These are phyloP conservation scores for Hypoxylon sp. DNA, from an alignment of 2,329 filamentous ascomycete species.

Conservation along the genomic window DNA sequence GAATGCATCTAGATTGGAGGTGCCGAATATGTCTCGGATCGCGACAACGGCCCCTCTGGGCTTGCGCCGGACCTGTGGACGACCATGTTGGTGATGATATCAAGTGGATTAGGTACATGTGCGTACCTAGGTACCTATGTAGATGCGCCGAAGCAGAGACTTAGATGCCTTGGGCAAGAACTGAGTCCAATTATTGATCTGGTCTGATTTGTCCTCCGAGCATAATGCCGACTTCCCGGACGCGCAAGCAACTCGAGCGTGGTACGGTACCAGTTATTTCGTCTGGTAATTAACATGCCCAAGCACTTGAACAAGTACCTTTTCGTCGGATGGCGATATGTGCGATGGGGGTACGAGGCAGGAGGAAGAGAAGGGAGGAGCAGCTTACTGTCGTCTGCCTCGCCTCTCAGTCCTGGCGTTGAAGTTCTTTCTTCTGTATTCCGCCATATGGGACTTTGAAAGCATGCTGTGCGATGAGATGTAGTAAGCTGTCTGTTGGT, in stretches of 20 bases:
- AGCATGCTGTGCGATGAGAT: slow-evolving; percentile 16
- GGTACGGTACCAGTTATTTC: slow-evolving; percentile 21
- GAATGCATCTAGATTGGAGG: slow-evolving; percentile 25
- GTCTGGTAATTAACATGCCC: slow-evolving; percentile 7
- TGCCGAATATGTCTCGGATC: slow-evolving; percentile 22
- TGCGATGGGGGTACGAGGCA: too few species aligned
- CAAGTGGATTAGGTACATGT: too few species aligned
- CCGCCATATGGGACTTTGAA: too few species aligned
- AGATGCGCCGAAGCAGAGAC: too few species aligned
- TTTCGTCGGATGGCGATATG: slow-evolving; percentile 4
- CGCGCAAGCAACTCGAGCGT: background rate
- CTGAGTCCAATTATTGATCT: background rate
- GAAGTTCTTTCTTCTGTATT: too few species aligned
- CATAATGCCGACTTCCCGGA: slow-evolving; percentile 11
- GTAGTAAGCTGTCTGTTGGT: slow-evolving; percentile 31
- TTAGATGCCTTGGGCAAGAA: slow-evolving; percentile 1
- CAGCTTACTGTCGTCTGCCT: slow-evolving; percentile 1
- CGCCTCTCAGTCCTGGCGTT: too few species aligned
- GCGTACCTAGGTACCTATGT: too few species aligned
- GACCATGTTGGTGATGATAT: background rate
- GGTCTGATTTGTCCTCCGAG: background rate
- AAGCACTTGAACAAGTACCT: background rate
- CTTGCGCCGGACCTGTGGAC: slow-evolving; percentile 2
- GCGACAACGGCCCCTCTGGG: slow-evolving; percentile 16
- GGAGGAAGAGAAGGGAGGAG: too few species aligned